These are phyloP conservation scores for Rubroboletus pulcherrimus DNA, from an alignment of 768 basidiomycete species.

Conservation along the genomic window DNA sequence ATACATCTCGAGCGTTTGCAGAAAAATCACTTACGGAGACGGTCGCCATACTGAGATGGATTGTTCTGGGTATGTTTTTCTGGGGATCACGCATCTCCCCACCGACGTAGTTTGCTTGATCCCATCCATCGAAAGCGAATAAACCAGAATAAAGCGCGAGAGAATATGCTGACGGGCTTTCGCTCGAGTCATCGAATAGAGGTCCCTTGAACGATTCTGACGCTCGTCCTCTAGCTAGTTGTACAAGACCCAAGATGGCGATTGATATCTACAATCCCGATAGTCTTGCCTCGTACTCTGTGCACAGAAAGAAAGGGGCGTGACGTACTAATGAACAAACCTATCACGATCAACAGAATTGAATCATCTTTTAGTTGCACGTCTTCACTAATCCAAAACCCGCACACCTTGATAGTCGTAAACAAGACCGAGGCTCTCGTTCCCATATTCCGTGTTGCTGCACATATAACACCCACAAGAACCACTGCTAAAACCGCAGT, in stretches of 20 bases:
- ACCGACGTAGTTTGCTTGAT: conserved; percentile 86
- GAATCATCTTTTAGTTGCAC: not conserved
- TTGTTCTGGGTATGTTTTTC: conserved; percentile 83
- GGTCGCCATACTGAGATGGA: conserved; percentile 85
- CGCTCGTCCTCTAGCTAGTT: conserved; percentile 65
- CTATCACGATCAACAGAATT: conserved; percentile 30
- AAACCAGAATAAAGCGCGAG: conserved; percentile 93
- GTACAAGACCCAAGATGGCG: conserved; percentile 73
- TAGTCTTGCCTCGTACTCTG: not conserved
- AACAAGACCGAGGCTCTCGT: conserved; percentile 83
- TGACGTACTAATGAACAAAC: conserved; percentile 59
- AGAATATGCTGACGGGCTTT: conserved; percentile 80
- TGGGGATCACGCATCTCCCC: conserved; percentile 82
- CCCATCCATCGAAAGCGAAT: conserved; percentile 98
- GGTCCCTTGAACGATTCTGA: conserved; percentile 64
- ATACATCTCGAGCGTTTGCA: not conserved
- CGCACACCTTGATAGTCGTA: conserved; percentile 74
- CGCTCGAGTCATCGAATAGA: conserved; percentile 71
- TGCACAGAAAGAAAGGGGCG: not conserved
- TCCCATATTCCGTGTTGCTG: conserved; percentile 73
- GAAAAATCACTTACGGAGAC: conserved; percentile 54
- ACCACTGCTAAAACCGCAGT: conserved; percentile 73
- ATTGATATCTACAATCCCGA: conserved; percentile 53
- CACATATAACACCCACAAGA: conserved; percentile 72
- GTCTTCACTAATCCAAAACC: not conserved